Evolutionary conservation across 345 rosid species (phyloP).

Genomic region (Lumnitzera littorea): DNA sequence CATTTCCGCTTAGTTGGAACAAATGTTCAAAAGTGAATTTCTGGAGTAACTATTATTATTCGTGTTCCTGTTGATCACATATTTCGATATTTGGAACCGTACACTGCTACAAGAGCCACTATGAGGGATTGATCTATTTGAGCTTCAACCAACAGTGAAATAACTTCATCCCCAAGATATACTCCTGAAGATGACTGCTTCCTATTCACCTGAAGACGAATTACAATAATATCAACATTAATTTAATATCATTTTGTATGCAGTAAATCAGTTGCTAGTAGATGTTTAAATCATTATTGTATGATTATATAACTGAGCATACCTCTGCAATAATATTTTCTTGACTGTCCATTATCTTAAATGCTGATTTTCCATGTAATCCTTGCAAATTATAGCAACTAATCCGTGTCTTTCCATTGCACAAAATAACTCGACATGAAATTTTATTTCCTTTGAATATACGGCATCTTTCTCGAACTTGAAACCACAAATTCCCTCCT

Average conservation of each 20-base stretch:
- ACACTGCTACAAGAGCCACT: constrained; percentile 33
- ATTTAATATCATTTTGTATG: no score
- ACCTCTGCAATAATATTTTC: constrained; percentile 34
- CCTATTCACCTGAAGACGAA: constrained; percentile 33
- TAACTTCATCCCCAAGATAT: constrained; percentile 42
- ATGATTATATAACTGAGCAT: background rate
- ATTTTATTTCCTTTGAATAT: constrained; percentile 11
- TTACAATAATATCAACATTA: no score
- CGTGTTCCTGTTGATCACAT: constrained; percentile 11
- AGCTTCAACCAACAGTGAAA: constrained; percentile 38
- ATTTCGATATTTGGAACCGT: constrained; percentile 37
- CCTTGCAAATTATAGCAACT: constrained; percentile 11
- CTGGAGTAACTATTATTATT: background rate
- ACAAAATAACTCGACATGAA: constrained; percentile 18
- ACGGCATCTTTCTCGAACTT: constrained; percentile 16
- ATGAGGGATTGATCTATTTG: constrained; percentile 40
- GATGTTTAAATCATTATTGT: background rate
- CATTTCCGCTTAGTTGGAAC: background rate
- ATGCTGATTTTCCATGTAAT: constrained; percentile 12
- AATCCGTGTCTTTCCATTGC: constrained; percentile 3
- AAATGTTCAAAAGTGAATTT: background rate
- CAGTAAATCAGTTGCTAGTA: no score
- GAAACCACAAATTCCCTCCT: constrained; percentile 27
- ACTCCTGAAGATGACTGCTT: constrained; percentile 46
- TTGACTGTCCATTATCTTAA: constrained; percentile 19